Base-by-base conservation (phyloP, 2,329 filamentous ascomycete genomes). In the Monosporascus sp. region DNA sequence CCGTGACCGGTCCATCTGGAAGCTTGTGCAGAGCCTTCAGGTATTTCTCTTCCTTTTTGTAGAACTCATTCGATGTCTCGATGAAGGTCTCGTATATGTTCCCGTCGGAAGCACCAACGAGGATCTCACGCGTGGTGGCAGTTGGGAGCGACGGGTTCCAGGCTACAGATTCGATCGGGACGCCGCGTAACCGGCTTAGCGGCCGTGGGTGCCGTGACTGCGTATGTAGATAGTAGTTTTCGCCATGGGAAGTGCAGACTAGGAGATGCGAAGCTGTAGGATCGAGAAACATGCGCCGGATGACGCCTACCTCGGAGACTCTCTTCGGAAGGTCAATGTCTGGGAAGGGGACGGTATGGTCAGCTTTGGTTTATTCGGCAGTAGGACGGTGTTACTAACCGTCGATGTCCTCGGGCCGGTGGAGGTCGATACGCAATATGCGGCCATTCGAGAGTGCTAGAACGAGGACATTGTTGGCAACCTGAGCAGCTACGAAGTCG, bases 291-390 rank as follows among this genome's bases (percentile, higher is more conserved):
- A 99, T 91, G 75, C 89, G 90, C 62, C 89, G 87, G 66, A 99
- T 97, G 50, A 96, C 82, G 61, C 94, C 94, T 55, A 94, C 83
- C 70, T 99, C 93, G 38, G 90, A 87, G 17, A 90, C 84, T 65
- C 93, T 94, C 75, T 95, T 96, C 38, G 94, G 94, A 7, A 99
- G 84, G 70, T 99, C 94, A 70, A 99, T 96, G 72, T 99, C 93
- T 96, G 51, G 38, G 9, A 41, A 40, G n/a, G 51, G 49, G 47
- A 40, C 31, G 50, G 38, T 52, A 35, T 7, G 22, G 49, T 64
- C 35, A 60, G 58, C 53, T 26, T 54, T 27, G 26, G 45, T 35
- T 46, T 7, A 9, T 37, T 6, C 19, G 45, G 27, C 51, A 22
- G 47, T 43, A 52, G 7, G 41, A 37, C 49, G 73, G 59, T 70